phyloP scores from a whole-genome alignment of 2,329 filamentous ascomycete species.

The Tolypocladium endophyticum region DNA sequence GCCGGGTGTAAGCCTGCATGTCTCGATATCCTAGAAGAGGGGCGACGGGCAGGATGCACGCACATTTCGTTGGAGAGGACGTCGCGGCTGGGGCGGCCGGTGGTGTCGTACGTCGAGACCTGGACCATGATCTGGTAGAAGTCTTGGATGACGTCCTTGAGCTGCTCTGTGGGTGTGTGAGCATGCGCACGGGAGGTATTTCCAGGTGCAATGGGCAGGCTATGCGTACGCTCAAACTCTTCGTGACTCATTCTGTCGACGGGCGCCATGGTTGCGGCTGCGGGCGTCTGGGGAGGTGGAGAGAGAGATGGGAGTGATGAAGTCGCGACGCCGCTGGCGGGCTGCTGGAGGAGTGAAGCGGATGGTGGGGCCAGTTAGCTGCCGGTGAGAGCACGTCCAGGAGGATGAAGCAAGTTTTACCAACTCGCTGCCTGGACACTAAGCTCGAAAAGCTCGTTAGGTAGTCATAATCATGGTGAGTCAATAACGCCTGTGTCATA shows the following conservation, averaged over 20 bases:
- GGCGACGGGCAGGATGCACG: background rate
- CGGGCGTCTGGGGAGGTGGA: background rate
- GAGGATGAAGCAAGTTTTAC: too few species aligned
- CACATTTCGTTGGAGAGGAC: constrained; percentile 46
- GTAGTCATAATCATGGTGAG: too few species aligned
- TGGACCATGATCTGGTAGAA: constrained; percentile 56
- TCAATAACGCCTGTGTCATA: too few species aligned
- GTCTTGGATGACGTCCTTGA: constrained; percentile 53
- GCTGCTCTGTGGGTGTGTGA: constrained; percentile 31
- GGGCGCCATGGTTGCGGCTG: constrained; percentile 26
- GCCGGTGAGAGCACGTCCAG: background rate
- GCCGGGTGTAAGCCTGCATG: background rate
- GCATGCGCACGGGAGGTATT: background rate
- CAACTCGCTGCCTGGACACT: too few species aligned
- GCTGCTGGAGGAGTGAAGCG: background rate
- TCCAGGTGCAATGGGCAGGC: background rate
- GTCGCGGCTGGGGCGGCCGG: constrained; percentile 39
- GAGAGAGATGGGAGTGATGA: background rate
- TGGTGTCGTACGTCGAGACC: constrained; percentile 48
- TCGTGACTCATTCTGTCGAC: constrained; percentile 27
- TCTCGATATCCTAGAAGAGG: background rate
- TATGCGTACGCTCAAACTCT: constrained; percentile 25
- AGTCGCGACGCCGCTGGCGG: background rate
- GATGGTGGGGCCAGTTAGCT: background rate
- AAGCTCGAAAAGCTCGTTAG: too few species aligned